phyloP scores from a whole-genome alignment of 1,284 basidiomycete species.

The Limonomyces culmigenus region DNA sequence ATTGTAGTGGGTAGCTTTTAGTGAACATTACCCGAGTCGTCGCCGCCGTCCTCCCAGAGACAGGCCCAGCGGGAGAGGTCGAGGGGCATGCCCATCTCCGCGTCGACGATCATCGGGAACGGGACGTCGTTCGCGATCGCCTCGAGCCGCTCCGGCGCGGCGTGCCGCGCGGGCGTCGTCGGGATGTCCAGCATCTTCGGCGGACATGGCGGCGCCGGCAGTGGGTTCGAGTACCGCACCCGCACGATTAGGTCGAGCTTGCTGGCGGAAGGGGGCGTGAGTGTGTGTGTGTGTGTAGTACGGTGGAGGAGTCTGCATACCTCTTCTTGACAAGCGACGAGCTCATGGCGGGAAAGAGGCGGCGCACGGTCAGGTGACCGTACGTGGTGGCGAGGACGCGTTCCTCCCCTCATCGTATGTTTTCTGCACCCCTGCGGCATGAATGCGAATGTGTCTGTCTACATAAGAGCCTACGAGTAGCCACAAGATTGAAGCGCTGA shows the following conservation, averaged over 20 bases:
- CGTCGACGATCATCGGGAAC: constrained; percentile 86
- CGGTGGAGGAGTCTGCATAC: background rate
- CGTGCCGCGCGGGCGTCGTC: constrained; percentile 75
- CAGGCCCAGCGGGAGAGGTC: constrained; percentile 72
- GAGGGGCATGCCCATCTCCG: constrained; percentile 87
- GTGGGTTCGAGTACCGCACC: constrained; percentile 83
- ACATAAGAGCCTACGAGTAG: too few species aligned
- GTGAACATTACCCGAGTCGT: constrained; percentile 42
- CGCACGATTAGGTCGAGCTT: constrained; percentile 83
- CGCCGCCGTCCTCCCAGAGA: constrained; percentile 63
- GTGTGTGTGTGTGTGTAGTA: background rate
- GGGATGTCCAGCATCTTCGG: constrained; percentile 83
- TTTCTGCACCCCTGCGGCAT: too few species aligned
- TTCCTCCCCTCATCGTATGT: too few species aligned
- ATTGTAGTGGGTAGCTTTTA: background rate
- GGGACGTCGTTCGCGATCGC: constrained; percentile 65
- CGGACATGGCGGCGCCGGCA: constrained; percentile 88
- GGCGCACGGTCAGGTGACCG: too few species aligned
- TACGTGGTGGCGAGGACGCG: too few species aligned
- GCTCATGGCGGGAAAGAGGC: too few species aligned
- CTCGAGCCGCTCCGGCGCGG: constrained; percentile 69
- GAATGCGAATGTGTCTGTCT: too few species aligned
- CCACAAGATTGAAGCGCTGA: too few species aligned
- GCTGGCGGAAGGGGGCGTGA: constrained; percentile 13
- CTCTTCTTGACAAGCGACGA: background rate